Evolutionary conservation across 208 protist genomes (phyloP).

Genomic region (Perkinsela sp.): DNA sequence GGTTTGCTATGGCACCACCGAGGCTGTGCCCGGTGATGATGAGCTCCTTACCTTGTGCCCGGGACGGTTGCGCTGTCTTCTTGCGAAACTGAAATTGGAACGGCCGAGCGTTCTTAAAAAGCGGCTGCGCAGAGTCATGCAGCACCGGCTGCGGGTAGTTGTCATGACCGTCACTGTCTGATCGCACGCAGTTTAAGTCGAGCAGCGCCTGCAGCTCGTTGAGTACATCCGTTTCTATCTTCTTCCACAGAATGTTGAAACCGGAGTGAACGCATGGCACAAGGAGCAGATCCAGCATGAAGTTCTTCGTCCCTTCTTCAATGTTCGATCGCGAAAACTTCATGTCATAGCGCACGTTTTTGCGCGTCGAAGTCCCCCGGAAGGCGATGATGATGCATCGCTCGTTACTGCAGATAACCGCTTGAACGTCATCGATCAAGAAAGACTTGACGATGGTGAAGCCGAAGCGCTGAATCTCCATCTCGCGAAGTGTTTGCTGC

Average conservation of each 20-base stretch:
- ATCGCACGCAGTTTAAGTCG: not conserved
- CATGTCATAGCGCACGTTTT: conserved; percentile 42
- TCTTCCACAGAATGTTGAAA: conserved; percentile 39
- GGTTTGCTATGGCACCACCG: conserved; percentile 43
- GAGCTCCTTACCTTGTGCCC: conserved; percentile 23
- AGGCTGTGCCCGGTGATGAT: conserved; percentile 57
- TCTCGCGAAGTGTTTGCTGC: conserved; percentile 7
- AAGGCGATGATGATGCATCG: conserved; percentile 45
- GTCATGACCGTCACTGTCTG: conserved; percentile 3
- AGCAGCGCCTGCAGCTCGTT: conserved; percentile 12
- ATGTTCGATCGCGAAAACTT: conserved; percentile 19
- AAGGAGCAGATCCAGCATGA: conserved; percentile 7
- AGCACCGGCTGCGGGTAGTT: not conserved
- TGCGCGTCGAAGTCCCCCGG: conserved; percentile 38
- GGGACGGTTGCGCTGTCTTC: conserved; percentile 3
- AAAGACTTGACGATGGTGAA: conserved; percentile 24
- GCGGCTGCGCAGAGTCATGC: not conserved
- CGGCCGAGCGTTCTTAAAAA: not conserved
- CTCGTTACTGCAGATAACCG: conserved; percentile 23
- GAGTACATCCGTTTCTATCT: conserved; percentile 23
- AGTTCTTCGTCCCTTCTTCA: conserved; percentile 20
- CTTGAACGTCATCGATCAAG: conserved; percentile 24
- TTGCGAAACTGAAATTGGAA: not conserved
- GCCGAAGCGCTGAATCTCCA: conserved; percentile 40
- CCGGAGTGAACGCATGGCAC: conserved; percentile 29